Conservation (phyloP, 192 early-diverging fungal genomes). For the Spinellus fusiger region DNA sequence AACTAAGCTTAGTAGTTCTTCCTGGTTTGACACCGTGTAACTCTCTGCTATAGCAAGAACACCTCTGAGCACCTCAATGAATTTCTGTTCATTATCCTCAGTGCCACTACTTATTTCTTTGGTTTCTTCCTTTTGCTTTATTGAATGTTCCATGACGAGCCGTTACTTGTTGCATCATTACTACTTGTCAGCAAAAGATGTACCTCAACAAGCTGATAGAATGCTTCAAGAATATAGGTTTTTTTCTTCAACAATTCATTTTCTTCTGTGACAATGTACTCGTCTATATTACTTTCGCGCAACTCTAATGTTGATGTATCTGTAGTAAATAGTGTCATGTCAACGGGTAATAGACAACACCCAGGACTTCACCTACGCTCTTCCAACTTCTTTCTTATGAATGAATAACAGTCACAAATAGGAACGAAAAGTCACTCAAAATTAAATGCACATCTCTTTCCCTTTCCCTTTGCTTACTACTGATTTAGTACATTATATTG, state of each 20-base stretch:
- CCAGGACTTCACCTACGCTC: too few relatives aligned
- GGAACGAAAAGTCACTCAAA: too few relatives aligned
- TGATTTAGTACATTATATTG: too few relatives aligned
- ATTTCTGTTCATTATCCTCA: background rate
- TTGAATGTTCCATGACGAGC: background rate
- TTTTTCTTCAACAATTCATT: background rate
- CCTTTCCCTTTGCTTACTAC: too few relatives aligned
- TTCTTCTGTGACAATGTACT: background rate
- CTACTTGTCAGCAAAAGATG: background rate
- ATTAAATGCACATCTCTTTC: too few relatives aligned
- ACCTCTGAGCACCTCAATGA: background rate
- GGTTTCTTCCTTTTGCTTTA: background rate
- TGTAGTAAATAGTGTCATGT: too few relatives aligned
- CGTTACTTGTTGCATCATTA: background rate
- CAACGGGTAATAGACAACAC: too few relatives aligned
- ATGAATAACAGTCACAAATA: too few relatives aligned
- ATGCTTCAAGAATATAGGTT: background rate
- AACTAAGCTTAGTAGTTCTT: background rate
- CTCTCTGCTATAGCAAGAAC: background rate
- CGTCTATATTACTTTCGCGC: background rate
- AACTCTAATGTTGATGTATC: too few relatives aligned
- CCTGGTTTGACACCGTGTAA: background rate
- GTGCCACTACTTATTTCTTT: background rate
- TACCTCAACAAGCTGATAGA: background rate
- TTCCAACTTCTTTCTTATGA: too few relatives aligned